A percentile compares a stretch with the other conserved stretches of the same genome.
These are phyloP conservation scores for Trametopsis cervina DNA, from an alignment of 768 basidiomycete genomes.

Conservation along the genomic window DNA sequence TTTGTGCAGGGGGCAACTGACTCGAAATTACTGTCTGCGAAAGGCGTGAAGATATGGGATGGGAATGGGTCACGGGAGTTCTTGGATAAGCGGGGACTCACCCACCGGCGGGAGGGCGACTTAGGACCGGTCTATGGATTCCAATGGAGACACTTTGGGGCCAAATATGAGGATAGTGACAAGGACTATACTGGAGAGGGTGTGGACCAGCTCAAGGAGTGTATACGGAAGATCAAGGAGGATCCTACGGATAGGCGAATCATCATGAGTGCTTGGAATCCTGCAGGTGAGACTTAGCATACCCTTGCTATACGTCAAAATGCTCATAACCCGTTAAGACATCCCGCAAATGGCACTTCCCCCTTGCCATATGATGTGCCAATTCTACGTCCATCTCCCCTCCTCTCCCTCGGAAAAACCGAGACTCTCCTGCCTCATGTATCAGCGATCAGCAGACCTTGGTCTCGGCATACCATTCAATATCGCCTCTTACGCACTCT, in stretches of 20 bases:
- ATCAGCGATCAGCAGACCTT: slow-evolving; percentile 94
- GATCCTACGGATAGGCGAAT: slow-evolving; percentile 92
- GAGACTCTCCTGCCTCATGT: slow-evolving; percentile 91
- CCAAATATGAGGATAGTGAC: slow-evolving; percentile 69
- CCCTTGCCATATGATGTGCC: slow-evolving; percentile 98
- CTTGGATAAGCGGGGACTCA: slow-evolving; percentile 77
- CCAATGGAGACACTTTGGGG: slow-evolving; percentile 95
- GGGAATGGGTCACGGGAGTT: slow-evolving; percentile 90
- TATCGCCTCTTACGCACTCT: slow-evolving; percentile 95
- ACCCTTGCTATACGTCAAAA: too few relatives aligned
- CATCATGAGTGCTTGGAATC: slow-evolving; percentile 96
- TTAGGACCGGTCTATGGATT: slow-evolving; percentile 97
- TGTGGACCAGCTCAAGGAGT: slow-evolving; percentile 87
- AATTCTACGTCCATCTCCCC: slow-evolving; percentile 95
- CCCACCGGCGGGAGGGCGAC: slow-evolving; percentile 82
- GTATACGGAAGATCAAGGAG: slow-evolving; percentile 86
- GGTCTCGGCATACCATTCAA: slow-evolving; percentile 99
- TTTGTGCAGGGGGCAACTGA: slow-evolving; percentile 85
- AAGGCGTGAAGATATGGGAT: slow-evolving; percentile 96
- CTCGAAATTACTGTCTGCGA: slow-evolving; percentile 61
- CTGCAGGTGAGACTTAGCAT: slow-evolving; percentile 61
- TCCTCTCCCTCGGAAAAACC: slow-evolving; percentile 46
- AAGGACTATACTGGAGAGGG: slow-evolving; percentile 75
- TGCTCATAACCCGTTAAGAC: slow-evolving; percentile 42
- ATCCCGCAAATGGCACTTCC: slow-evolving; percentile 94